Percentiles rank a stretch among this genome's conserved stretches.
phyloP scores from a whole-genome alignment of 805 yeast species.

The Wickerhamomyces subpelliculosus region DNA sequence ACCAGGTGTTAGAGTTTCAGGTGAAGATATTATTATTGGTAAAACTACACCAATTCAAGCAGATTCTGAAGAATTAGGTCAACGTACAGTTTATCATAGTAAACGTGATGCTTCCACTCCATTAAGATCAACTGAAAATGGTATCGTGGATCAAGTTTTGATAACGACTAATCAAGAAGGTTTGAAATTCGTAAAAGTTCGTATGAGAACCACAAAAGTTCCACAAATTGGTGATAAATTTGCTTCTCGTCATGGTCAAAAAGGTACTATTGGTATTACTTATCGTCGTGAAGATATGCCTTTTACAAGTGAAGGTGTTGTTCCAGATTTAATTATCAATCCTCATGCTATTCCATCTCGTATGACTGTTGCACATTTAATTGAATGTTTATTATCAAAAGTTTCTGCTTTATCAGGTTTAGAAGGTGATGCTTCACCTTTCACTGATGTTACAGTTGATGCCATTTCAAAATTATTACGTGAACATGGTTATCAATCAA shows the following conservation, averaged over 20 bases:
- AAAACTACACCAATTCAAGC: constrained; percentile 99
- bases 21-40: constrained; percentile 98
- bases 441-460: constrained; percentile 97
- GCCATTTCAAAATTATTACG: constrained; percentile 88
- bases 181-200: constrained; percentile 90
- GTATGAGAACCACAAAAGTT: constrained; percentile 97
- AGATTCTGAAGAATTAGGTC: constrained; percentile 97
- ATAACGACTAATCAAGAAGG: constrained; percentile 98
- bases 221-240: constrained; percentile 99
- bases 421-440: constrained; percentile 99
- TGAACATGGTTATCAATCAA: constrained; percentile 94
- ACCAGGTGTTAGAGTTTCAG: constrained; percentile 98
- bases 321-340: constrained; percentile 94
- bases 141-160: constrained; percentile 96
- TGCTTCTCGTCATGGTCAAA: constrained; percentile 99
- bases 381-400: constrained; percentile 93
- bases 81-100: constrained; percentile 96
- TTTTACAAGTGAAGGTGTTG: constrained; percentile 89
- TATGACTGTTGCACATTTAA: constrained; percentile 99
- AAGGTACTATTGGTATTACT: constrained; percentile 99
- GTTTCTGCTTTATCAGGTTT: constrained; percentile 92
- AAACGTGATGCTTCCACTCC: constrained; percentile 99
- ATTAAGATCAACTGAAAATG: constrained; percentile 90
- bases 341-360: constrained; percentile 99
- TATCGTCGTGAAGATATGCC: constrained; percentile 99